Percentiles rank a stretch among this genome's conserved stretches.
Evolutionary conservation across 148 eudicot species (phyloP).

Genomic region (Nyssa sinensis): DNA sequence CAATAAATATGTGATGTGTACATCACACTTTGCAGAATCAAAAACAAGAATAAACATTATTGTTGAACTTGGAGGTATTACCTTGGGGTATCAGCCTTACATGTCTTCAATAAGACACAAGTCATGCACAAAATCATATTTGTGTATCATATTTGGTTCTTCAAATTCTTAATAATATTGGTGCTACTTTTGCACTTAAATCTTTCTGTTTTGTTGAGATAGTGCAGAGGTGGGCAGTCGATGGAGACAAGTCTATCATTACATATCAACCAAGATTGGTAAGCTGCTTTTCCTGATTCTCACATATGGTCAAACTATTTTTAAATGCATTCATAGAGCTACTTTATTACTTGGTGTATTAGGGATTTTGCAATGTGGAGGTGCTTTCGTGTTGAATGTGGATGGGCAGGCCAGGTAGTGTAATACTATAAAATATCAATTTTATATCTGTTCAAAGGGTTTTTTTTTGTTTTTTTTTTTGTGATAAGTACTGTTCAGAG

Average conservation of each 20-base stretch:
- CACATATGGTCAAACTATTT: no score
- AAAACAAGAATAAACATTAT: no score
- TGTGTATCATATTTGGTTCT: not conserved
- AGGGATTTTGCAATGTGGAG: constrained; percentile 51
- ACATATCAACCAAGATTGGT: constrained; percentile 34
- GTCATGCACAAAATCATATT: not conserved
- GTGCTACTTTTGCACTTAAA: not conserved
- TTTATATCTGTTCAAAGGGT: constrained; percentile 8
- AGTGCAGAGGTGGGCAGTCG: constrained; percentile 44
- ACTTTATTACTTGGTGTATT: constrained; percentile 6
- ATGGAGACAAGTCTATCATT: constrained; percentile 40
- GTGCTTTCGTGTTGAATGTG: constrained; percentile 40
- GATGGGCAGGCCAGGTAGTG: constrained; percentile 49
- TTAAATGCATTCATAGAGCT: not conserved
- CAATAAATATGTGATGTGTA: not conserved
- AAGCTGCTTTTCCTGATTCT: not conserved
- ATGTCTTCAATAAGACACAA: not conserved
- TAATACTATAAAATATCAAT: constrained; percentile 9
- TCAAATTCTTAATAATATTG: not conserved
- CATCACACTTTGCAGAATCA: not conserved
- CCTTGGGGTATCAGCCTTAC: not conserved
- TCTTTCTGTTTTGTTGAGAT: constrained; percentile 9
- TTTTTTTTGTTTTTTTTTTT: no score
- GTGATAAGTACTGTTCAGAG: no score
- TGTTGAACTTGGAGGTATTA: no score